phyloP scores from a whole-genome alignment of 2,329 filamentous ascomycete species.

The Claviceps citrina region DNA sequence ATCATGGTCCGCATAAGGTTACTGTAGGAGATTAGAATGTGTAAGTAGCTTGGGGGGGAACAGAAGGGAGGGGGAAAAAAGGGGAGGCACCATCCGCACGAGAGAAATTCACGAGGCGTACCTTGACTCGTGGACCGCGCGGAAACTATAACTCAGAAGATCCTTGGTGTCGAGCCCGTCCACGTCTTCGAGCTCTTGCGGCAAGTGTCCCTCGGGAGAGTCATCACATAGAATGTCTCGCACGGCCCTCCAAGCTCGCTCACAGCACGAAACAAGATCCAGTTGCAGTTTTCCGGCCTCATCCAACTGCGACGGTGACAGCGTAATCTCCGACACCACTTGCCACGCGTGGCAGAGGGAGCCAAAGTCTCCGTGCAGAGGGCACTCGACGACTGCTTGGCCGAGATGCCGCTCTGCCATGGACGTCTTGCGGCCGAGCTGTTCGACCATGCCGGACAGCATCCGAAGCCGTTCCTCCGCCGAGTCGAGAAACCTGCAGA shows the following conservation, averaged over 20 bases:
- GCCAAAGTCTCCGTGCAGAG: slow-evolving; percentile 56
- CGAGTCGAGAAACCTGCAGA: slow-evolving; percentile 41
- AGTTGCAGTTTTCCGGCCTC: slow-evolving; percentile 29
- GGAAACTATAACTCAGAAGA: slow-evolving; percentile 84
- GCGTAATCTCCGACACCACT: slow-evolving; percentile 28
- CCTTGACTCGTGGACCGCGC: slow-evolving; percentile 89
- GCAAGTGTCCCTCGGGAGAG: slow-evolving; percentile 78
- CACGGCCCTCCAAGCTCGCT: slow-evolving; percentile 62
- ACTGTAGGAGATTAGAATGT: slow-evolving; percentile 27
- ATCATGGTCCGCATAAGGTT: slow-evolving; percentile 53
- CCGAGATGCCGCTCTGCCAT: slow-evolving; percentile 51
- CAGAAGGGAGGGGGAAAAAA: not conserved
- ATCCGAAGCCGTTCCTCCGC: slow-evolving; percentile 32
- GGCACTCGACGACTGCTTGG: slow-evolving; percentile 47
- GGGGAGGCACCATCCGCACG: not conserved
- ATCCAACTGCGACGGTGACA: slow-evolving; percentile 21
- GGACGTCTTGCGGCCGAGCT: slow-evolving; percentile 48
- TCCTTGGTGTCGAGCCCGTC: slow-evolving; percentile 71
- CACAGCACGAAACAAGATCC: slow-evolving; percentile 44
- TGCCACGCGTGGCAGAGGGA: slow-evolving; percentile 45
- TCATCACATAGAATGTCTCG: slow-evolving; percentile 74
- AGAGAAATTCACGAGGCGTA: slow-evolving; percentile 21
- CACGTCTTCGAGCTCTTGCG: slow-evolving; percentile 57
- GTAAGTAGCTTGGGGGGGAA: not conserved
- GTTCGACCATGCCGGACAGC: slow-evolving; percentile 40